phyloP scores from a whole-genome alignment of 441 rosid genomes.

The Lepidium campestre region DNA sequence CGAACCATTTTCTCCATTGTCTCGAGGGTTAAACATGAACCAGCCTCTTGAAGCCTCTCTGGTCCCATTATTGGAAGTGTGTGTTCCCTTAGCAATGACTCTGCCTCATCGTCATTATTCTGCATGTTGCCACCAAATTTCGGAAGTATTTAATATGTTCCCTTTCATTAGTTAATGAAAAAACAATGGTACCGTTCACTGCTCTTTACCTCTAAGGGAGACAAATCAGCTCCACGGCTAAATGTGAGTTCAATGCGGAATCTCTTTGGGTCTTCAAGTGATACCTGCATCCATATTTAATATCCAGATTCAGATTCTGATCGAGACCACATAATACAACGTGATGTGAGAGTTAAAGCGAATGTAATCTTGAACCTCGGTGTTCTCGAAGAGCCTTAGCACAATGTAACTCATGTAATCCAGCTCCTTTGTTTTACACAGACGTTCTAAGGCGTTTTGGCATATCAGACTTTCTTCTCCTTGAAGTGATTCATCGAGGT shows the following conservation, averaged over 20 bases:
- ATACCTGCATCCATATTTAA: slow-evolving; percentile 31
- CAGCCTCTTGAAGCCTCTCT: slow-evolving; percentile 96
- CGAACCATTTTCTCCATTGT: slow-evolving; percentile 90
- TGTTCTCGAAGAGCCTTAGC: slow-evolving; percentile 91
- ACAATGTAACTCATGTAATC: slow-evolving; percentile 99
- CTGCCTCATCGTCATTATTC: slow-evolving; percentile 74
- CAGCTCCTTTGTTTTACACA: slow-evolving; percentile 88
- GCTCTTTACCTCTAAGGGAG: slow-evolving; percentile 78
- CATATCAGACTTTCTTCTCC: slow-evolving; percentile 95
- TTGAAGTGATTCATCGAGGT: slow-evolving; percentile 94
- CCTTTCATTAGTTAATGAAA: background rate
- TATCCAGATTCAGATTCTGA: background rate
- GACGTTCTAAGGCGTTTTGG: slow-evolving; percentile 75
- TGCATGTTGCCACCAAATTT: slow-evolving; percentile 16
- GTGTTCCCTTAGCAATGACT: slow-evolving; percentile 89
- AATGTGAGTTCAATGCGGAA: slow-evolving; percentile 92
- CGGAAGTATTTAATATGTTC: background rate
- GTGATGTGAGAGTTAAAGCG: background rate
- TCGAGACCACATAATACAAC: background rate
- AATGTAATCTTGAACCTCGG: slow-evolving; percentile 32
- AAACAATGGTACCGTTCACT: background rate
- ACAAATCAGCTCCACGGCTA: slow-evolving; percentile 98
- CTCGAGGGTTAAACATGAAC: slow-evolving; percentile 82
- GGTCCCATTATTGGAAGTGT: slow-evolving; percentile 99
- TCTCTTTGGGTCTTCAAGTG: slow-evolving; percentile 87